Evolutionary conservation across 345 rosid species (phyloP), one percentile per base, ranked within the genome.

Genomic region (Pistacia vera): DNA sequence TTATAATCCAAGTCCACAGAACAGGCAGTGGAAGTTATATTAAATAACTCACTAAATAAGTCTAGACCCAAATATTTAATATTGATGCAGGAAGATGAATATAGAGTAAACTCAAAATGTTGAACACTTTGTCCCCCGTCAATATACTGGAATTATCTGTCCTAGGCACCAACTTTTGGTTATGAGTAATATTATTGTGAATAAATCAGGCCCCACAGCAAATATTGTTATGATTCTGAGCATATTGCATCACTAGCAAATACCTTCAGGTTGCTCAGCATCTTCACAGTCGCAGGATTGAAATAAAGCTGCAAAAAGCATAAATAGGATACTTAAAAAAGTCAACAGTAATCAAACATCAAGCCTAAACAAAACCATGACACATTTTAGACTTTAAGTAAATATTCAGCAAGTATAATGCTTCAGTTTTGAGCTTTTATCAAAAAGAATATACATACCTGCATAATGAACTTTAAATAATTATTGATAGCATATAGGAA

Each of bases 391-490:
- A n/a, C 13, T 11, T 30, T 55, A 36, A 36, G n/a, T 52, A 51
- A 18, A 28, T 66, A 18, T 68, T 68, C 49, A 56, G 52, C 30
- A 33, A 20, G 63, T 54, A 30, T 12, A 12, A 18, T 58, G 0
- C 8, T 71, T 33, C 30, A 70, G 41, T 25, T 4, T 63, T 4
- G 16, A 2, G 25, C 17, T 3, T n/a, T 33, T 46, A 51, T 51
- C 49, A 20, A 11, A 41, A 68, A 66, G 77, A 73, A 49, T 60
- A 1, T 12, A 25, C 8, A n/a, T 82, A 88, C 94, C 94, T 90
- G 94, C 94, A 90, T 90, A 62, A 70, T 83, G 78, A 90, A 90
- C 85, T 90, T 90, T 73, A 90, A 81, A 76, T 90, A 90, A 72
- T 90, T 90, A 82, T 88, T 90, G 80, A 90, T 75, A 51, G 94